Base-by-base conservation (phyloP, 176 grass and related monocot genomes). In the Rhynchospora pubera region DNA sequence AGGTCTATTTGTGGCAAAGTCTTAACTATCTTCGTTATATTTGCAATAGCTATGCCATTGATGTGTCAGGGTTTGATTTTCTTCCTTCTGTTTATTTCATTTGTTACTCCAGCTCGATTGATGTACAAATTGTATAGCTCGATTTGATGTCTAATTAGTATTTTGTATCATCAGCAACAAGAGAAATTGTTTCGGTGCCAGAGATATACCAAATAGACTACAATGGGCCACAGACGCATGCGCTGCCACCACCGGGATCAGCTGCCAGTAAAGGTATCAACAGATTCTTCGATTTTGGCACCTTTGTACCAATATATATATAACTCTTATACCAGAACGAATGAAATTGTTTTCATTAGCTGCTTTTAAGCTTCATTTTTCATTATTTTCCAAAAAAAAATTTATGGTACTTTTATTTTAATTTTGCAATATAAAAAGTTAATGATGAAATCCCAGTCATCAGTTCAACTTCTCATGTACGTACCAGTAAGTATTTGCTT, bases 201-300 rank as follows among this genome's bases (percentile, higher is more conserved):
- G 28, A 84, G 18, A 30, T 84, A 56, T 84, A 84, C 52, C 24
- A 84, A 55, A 84, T 84, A 57, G 82, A 84, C 66, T 84, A 84
- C 51, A 55, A 22, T 6, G 82, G 52, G 9, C 82, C 82, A 60
- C 66, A 84, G 51, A 84, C 51, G 19, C 82, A 84, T 59, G 65
- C 66, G 4, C 9, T 74, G n/a, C 66, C 82, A 3, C 82, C 82
- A 9, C 80, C 61, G 1, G 58, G 52, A 69, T 69, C 65, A 14
- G 1, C 43, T 9, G 48, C 30, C 24, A 28, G 23, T 55, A 77
- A 53, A 77, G 72, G 72, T 77, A 77, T 32, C 23, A 77, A 10
- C 48, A 56, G 55, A 3, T 56, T 77, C 22, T 77, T 77, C 50
- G 16, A 77, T 77, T 56, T 32, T 76, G 72, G 48, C 30, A 53